These are phyloP conservation scores for Vitis hybrid DNA, from an alignment of 177 flowering plant species.

Conservation along the genomic window DNA sequence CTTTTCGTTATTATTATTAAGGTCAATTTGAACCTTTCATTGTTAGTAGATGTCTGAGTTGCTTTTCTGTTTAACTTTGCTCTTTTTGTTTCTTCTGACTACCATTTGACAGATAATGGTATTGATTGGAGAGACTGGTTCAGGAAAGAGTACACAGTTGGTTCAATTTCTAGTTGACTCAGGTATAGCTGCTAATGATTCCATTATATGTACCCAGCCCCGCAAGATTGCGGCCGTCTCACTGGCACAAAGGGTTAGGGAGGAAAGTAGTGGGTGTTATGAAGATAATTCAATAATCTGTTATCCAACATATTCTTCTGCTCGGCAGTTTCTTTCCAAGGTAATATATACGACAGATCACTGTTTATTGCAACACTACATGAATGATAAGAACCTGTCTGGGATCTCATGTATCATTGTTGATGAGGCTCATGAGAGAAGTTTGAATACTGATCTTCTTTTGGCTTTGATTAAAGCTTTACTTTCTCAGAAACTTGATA, in stretches of 20 bases:
- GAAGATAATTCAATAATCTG: constrained; percentile 45
- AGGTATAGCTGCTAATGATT: constrained; percentile 44
- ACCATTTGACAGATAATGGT: constrained; percentile 57
- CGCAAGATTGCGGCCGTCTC: constrained; percentile 91
- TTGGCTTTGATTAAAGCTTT: constrained; percentile 68
- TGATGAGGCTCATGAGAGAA: constrained; percentile 99
- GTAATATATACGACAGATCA: constrained; percentile 85
- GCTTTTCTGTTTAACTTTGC: neutral
- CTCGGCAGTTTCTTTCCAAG: constrained; percentile 41
- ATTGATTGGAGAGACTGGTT: constrained; percentile 96
- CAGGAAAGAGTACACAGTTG: constrained; percentile 97
- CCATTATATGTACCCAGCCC: constrained; percentile 90
- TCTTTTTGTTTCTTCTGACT: constrained; percentile 3
- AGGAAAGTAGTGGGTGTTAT: constrained; percentile 81
- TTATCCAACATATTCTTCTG: constrained; percentile 57
- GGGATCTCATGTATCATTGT: constrained; percentile 73
- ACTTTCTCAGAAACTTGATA: constrained; percentile 51
- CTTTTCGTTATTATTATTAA: too few relatives aligned
- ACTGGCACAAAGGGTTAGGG: constrained; percentile 70
- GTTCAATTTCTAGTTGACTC: constrained; percentile 92
- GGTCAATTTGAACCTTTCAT: neutral
- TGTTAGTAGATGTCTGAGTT: neutral
- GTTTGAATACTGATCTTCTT: constrained; percentile 91
- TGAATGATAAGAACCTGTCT: constrained; percentile 61
- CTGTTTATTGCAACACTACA: constrained; percentile 83